Evolutionary conservation across 176 grass and related monocot species (phyloP).

Genomic region (Musa troglodytarum): DNA sequence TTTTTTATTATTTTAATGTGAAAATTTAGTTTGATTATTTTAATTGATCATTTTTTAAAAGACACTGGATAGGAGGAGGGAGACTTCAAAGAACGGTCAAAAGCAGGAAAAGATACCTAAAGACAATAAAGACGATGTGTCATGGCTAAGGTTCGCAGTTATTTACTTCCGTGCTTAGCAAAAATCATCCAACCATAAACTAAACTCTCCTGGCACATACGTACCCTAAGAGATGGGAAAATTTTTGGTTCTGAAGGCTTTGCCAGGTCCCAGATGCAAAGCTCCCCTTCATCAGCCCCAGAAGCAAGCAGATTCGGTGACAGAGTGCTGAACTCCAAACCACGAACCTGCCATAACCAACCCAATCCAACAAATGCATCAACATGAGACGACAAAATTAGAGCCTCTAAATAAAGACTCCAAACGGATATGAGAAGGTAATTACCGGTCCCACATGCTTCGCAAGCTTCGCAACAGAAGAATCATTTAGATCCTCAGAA

Average conservation of each 20-base stretch:
- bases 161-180: neutral
- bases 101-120: too few relatives aligned
- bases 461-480: constrained; percentile 73
- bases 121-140: too few relatives aligned
- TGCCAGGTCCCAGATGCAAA: constrained; percentile 90
- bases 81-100: too few relatives aligned
- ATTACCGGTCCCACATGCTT: constrained; percentile 87
- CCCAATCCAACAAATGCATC: constrained; percentile 16
- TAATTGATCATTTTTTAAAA: too few relatives aligned
- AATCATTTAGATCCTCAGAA: constrained; percentile 50
- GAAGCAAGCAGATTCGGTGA: constrained; percentile 74
- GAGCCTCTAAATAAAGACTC: neutral
- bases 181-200: neutral
- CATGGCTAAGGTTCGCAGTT: too few relatives aligned
- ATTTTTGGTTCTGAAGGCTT: constrained; percentile 58
- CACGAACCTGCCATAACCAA: constrained; percentile 48
- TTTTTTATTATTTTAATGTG: too few relatives aligned
- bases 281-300: constrained; percentile 78
- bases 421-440: neutral
- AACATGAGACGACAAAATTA: neutral
- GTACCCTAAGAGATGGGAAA: constrained; percentile 76
- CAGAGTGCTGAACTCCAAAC: constrained; percentile 77
- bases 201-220: neutral
- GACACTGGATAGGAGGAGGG: too few relatives aligned
- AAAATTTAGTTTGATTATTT: too few relatives aligned